These are phyloP conservation scores for Biscutella auriculata DNA, from an alignment of 441 rosid species.

Conservation along the genomic window DNA sequence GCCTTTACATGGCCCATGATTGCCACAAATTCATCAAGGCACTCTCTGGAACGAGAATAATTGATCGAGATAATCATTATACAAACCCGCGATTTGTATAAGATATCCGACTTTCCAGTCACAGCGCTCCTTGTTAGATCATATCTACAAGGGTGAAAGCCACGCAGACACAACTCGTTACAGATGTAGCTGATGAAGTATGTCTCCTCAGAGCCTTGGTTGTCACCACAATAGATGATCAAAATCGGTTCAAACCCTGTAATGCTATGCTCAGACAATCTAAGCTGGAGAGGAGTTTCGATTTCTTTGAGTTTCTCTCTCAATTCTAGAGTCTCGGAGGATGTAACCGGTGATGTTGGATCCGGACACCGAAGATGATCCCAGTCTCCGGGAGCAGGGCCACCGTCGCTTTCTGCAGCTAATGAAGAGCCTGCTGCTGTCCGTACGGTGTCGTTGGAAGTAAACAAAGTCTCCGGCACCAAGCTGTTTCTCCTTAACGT, in stretches of 20 bases:
- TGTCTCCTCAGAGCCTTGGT: conserved; percentile 4
- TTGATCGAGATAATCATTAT: conserved; percentile 4
- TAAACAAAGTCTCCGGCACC: conserved; percentile 57
- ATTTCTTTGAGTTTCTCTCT: not conserved
- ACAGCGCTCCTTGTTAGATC: not conserved
- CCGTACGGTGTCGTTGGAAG: no score
- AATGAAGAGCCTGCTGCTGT: no score
- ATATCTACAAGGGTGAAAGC: conserved; percentile 2
- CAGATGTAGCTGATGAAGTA: not conserved
- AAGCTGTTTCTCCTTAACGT: conserved; percentile 68
- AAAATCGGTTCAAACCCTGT: not conserved
- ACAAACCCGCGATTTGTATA: not conserved
- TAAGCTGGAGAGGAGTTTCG: not conserved
- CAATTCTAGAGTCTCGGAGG: not conserved
- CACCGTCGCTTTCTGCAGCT: conserved; percentile 39
- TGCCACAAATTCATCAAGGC: not conserved
- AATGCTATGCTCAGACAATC: not conserved
- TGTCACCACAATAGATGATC: not conserved
- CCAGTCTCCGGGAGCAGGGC: not conserved
- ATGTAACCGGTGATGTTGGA: not conserved
- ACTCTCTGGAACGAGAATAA: not conserved
- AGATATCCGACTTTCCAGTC: not conserved
- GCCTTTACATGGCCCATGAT: not conserved
- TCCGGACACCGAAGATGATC: not conserved
- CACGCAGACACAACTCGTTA: not conserved